Conservation (phyloP, 1,284 basidiomycete species). For the Phellopilus nigrolimitatus region DNA sequence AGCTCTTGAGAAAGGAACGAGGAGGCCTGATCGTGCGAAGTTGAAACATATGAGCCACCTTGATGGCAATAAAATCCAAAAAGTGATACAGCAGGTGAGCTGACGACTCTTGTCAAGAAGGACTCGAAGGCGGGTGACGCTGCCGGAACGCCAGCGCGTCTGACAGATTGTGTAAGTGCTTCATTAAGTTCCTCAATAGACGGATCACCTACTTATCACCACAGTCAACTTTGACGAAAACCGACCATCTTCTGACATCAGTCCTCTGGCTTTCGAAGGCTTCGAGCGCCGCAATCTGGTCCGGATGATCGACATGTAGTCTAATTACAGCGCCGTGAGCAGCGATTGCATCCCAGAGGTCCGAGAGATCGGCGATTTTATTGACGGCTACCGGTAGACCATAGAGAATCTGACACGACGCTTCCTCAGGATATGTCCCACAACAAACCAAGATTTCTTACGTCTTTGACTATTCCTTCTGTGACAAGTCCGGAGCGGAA, state of each 20-base stretch:
- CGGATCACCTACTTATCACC: slow-evolving; percentile 72
- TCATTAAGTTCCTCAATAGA: no score
- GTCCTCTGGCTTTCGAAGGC: slow-evolving; percentile 43
- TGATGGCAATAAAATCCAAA: slow-evolving; percentile 84
- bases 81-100: slow-evolving; percentile 54
- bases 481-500: slow-evolving; percentile 65
- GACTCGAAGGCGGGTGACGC: slow-evolving; percentile 48
- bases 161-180: slow-evolving; percentile 28
- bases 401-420: slow-evolving; percentile 64
- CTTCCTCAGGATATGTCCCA: slow-evolving; percentile 1
- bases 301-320: slow-evolving; percentile 71
- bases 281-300: slow-evolving; percentile 65
- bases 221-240: slow-evolving; percentile 79
- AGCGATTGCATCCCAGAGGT: slow-evolving; percentile 52
- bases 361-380: slow-evolving; percentile 68
- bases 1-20: slow-evolving; percentile 70
- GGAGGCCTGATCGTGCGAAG: slow-evolving; percentile 56
- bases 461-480: slow-evolving; percentile 73
- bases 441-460: slow-evolving; percentile 33
- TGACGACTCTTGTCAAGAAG: slow-evolving; percentile 49
- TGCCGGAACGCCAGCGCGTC: slow-evolving; percentile 75
- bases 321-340: slow-evolving; percentile 52
- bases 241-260: slow-evolving; percentile 55
- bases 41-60: slow-evolving; percentile 72
- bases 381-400: slow-evolving; percentile 67